Conservation (phyloP, 208 protist species). For the Crithidia brevicula region DNA sequence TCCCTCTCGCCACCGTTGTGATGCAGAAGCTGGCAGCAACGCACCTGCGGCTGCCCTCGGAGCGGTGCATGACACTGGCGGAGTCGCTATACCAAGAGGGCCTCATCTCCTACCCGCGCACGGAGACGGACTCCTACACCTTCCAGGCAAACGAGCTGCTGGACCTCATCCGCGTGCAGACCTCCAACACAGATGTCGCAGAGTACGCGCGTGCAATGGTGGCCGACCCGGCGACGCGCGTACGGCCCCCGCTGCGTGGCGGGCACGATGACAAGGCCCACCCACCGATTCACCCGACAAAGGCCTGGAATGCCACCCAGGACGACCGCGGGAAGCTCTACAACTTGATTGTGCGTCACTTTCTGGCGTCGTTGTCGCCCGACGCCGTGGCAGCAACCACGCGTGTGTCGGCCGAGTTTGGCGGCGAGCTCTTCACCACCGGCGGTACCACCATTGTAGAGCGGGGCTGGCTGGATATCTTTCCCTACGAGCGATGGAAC, state of each 20-base stretch:
- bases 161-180: conserved; percentile 81
- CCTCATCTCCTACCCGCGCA: conserved; percentile 97
- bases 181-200: conserved; percentile 51
- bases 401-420: conserved; percentile 75
- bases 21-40: conserved; percentile 96
- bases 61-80: conserved; percentile 95
- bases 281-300: conserved; percentile 98
- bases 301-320: conserved; percentile 54
- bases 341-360: conserved; percentile 97
- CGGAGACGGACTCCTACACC: conserved; percentile 97
- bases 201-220: conserved; percentile 72
- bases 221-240: conserved; percentile 54
- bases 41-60: conserved; percentile 93
- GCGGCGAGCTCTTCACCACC: conserved; percentile 86
- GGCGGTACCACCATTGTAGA: conserved; percentile 90
- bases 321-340: conserved; percentile 90
- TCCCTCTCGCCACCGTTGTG: conserved; percentile 98
- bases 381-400: conserved; percentile 92
- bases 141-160: conserved; percentile 87
- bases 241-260: conserved; percentile 93
- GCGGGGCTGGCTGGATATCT: conserved; percentile 95
- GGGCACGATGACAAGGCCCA: conserved; percentile 97
- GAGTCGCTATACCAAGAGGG: conserved; percentile 94
- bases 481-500: conserved; percentile 91
- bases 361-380: conserved; percentile 97